phyloP scores from a whole-genome alignment of 108 stramenopile genomes.

The Epithemia pelagica region DNA sequence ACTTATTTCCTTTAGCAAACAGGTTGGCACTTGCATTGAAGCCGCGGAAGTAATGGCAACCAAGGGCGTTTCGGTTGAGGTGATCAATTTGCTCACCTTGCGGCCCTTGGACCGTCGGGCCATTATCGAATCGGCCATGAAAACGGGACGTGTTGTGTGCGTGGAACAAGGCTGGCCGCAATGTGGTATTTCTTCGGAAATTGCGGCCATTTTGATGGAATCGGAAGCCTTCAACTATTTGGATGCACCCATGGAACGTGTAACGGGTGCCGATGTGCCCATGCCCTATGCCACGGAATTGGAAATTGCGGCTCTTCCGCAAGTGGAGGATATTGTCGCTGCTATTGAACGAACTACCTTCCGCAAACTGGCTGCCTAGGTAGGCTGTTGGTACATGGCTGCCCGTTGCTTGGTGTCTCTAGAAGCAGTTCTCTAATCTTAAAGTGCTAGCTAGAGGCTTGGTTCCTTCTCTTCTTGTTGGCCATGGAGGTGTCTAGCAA shows the following conservation, averaged over 20 bases:
- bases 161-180: slow-evolving; percentile 99
- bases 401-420: too few relatives aligned
- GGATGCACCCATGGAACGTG: slow-evolving; percentile 97
- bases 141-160: slow-evolving; percentile 92
- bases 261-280: slow-evolving; percentile 98
- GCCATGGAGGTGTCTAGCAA: too few relatives aligned
- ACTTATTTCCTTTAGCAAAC: slow-evolving; percentile 89
- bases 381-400: too few relatives aligned
- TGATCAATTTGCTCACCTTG: slow-evolving; percentile 92
- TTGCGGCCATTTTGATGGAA: slow-evolving; percentile 94
- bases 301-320: slow-evolving; percentile 90
- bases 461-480: too few relatives aligned
- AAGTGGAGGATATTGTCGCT: slow-evolving; percentile 85
- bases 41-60: slow-evolving; percentile 82
- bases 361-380: slow-evolving; percentile 75
- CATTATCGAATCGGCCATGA: slow-evolving; percentile 90
- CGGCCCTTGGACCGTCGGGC: slow-evolving; percentile 95
- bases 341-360: slow-evolving; percentile 82
- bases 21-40: slow-evolving; percentile 87
- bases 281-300: slow-evolving; percentile 97
- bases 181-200: slow-evolving; percentile 95
- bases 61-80: slow-evolving; percentile 85
- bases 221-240: slow-evolving; percentile 98
- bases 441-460: too few relatives aligned
- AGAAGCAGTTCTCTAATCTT: too few relatives aligned